These are phyloP conservation scores for Boehmeria nivea DNA, from an alignment of 306 rosid genomes.

Conservation along the genomic window DNA sequence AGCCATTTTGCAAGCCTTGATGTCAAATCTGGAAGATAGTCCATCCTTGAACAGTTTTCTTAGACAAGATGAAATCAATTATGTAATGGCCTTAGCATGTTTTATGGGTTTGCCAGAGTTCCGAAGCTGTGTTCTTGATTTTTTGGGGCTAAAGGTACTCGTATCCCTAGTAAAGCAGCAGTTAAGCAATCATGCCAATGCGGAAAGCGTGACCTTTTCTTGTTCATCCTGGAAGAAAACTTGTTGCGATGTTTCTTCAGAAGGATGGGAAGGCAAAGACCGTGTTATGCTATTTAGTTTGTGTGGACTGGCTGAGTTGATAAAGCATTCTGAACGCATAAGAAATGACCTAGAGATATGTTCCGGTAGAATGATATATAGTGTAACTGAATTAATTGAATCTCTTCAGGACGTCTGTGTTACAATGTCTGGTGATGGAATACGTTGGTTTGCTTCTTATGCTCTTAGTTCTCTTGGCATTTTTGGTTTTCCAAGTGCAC, in stretches of 20 bases:
- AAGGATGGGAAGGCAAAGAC: conserved; percentile 77
- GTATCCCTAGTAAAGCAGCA: conserved; percentile 48
- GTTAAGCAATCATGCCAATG: conserved; percentile 36
- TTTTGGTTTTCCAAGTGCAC: conserved; percentile 77
- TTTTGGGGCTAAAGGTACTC: conserved; percentile 36
- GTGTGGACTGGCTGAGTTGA: conserved; percentile 63
- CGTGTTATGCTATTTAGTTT: conserved; percentile 52
- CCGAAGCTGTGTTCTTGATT: conserved; percentile 32
- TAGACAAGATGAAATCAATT: conserved; percentile 45
- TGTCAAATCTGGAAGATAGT: conserved; percentile 38
- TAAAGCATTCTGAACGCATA: conserved; percentile 33
- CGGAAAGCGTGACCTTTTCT: conserved; percentile 37
- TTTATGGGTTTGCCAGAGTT: conserved; percentile 48
- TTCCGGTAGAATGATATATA: no score
- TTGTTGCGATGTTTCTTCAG: conserved; percentile 53
- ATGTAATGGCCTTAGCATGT: conserved; percentile 51
- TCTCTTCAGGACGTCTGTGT: conserved; percentile 48
- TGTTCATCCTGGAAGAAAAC: conserved; percentile 16
- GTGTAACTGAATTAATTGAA: conserved; percentile 41
- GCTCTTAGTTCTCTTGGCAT: conserved; percentile 56
- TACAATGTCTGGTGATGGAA: conserved; percentile 44
- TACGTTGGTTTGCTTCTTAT: conserved; percentile 68
- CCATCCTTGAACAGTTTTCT: conserved; percentile 42
- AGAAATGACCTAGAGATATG: conserved; percentile 26
- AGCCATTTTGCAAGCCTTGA: no score